A percentile compares a stretch with the other conserved stretches of the same genome.
These are phyloP conservation scores for Cryptococcus depauperatus DNA, from an alignment of 1,284 basidiomycete genomes.

Conservation along the genomic window DNA sequence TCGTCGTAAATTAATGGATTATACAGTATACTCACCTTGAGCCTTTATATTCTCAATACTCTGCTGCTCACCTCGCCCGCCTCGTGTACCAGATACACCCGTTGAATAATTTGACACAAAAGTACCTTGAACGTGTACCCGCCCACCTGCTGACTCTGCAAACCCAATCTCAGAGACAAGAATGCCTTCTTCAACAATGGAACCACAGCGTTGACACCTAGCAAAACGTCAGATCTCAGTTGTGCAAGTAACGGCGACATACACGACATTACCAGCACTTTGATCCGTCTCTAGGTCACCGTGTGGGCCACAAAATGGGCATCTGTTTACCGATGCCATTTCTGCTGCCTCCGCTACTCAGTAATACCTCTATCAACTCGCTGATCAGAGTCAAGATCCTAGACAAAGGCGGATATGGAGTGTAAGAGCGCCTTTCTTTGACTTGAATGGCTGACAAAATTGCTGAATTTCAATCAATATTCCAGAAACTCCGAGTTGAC, in stretches of 20 bases:
- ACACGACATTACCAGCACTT: slow-evolving; percentile 32
- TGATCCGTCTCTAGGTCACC: slow-evolving; percentile 25
- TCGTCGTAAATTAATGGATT: no score
- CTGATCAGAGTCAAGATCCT: no score
- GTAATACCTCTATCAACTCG: no score
- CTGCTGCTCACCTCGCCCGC: slow-evolving; percentile 18
- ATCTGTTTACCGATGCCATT: no score
- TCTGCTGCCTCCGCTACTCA: no score
- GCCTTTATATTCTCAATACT: no score
- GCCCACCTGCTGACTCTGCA: slow-evolving; percentile 83
- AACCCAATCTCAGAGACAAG: slow-evolving; percentile 92
- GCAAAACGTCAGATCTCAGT: neutral
- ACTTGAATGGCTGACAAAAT: no score
- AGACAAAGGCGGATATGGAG: no score
- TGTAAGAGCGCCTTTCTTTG: no score
- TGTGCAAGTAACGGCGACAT: slow-evolving; percentile 9
- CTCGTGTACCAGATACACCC: slow-evolving; percentile 27
- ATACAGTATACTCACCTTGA: no score
- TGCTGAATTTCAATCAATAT: no score
- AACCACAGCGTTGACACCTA: slow-evolving; percentile 69
- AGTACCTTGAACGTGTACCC: slow-evolving; percentile 89
- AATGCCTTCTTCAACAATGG: slow-evolving; percentile 85
- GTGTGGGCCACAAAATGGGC: slow-evolving; percentile 25
- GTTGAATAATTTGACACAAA: slow-evolving; percentile 85
- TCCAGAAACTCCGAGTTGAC: no score